These are phyloP conservation scores for Penicillium sclerotiorum DNA, from an alignment of 2,329 filamentous ascomycete species.

Conservation along the genomic window DNA sequence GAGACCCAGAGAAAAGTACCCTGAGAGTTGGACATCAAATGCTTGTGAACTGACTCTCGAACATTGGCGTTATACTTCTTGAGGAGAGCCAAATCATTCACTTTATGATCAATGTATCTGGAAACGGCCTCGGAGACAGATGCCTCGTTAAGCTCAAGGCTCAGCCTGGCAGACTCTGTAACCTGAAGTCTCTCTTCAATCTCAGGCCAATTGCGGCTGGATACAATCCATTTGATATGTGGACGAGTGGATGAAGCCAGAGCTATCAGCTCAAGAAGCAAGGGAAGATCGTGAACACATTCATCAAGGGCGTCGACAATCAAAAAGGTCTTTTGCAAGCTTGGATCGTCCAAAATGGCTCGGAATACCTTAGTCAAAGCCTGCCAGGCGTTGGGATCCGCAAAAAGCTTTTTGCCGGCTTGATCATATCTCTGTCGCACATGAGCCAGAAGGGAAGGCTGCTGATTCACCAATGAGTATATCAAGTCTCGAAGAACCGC, in stretches of 20 bases:
- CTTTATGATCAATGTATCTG: too few relatives aligned
- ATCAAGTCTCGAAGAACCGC: conserved; percentile 50
- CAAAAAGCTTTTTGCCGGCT: too few relatives aligned
- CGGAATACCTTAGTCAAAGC: conserved; percentile 43
- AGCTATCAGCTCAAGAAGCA: conserved; percentile 43
- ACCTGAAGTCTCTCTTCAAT: too few relatives aligned
- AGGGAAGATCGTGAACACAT: conserved; percentile 31
- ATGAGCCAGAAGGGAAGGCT: conserved; percentile 38
- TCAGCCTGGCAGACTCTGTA: too few relatives aligned
- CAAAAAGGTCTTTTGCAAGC: conserved; percentile 33
- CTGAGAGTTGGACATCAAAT: too few relatives aligned
- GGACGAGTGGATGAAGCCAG: conserved; percentile 19
- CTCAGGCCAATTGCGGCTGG: conserved; percentile 46
- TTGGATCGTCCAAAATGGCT: conserved; percentile 43
- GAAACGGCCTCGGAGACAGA: too few relatives aligned
- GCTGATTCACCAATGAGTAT: conserved; percentile 40
- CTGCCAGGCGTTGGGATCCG: conserved; percentile 42
- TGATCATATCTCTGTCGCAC: conserved; percentile 38
- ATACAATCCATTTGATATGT: conserved; percentile 47
- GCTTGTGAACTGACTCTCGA: too few relatives aligned
- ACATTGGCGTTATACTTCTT: too few relatives aligned
- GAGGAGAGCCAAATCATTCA: too few relatives aligned
- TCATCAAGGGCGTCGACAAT: conserved; percentile 55
- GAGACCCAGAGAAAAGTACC: not conserved
- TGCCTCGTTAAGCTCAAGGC: too few relatives aligned